Evolutionary conservation across 805 yeast genomes (phyloP).

Genomic region (Wickerhamomyces canadensis): DNA sequence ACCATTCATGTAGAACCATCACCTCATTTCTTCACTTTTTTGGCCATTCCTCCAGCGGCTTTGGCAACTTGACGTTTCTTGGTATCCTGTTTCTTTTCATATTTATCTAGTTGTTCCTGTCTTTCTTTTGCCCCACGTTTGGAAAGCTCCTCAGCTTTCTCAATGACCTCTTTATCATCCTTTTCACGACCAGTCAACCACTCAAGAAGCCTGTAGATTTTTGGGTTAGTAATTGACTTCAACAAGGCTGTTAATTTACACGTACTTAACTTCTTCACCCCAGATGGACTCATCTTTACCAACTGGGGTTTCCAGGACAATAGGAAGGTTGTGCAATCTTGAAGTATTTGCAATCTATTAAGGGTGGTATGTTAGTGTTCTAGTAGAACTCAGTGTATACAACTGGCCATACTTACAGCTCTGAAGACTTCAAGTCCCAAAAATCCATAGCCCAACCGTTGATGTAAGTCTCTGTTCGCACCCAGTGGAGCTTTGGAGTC

Average conservation of each 20-base stretch:
- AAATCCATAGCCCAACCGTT: conserved; percentile 83
- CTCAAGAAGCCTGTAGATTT: conserved; percentile 48
- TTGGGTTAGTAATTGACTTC: not conserved
- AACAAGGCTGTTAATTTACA: no score
- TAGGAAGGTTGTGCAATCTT: conserved; percentile 61
- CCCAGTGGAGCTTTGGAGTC: conserved; percentile 94
- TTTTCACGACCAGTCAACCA: conserved; percentile 60
- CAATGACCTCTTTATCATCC: conserved; percentile 51
- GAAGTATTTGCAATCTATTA: conserved; percentile 56
- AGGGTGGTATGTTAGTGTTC: no score
- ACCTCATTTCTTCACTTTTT: conserved; percentile 2
- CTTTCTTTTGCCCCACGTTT: conserved; percentile 65
- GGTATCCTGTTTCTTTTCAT: conserved; percentile 45
- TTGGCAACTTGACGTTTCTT: conserved; percentile 19
- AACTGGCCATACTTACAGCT: conserved; percentile 25
- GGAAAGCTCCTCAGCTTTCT: conserved; percentile 44
- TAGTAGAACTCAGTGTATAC: no score
- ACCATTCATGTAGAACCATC: no score
- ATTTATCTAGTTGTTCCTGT: conserved; percentile 59
- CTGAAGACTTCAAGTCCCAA: conserved; percentile 83
- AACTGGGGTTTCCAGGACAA: conserved; percentile 84
- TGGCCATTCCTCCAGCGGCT: conserved; percentile 2
- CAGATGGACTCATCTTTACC: conserved; percentile 57
- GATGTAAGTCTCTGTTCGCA: conserved; percentile 88
- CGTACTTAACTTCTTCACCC: conserved; percentile 69